Evolutionary conservation across 129 eudicot species (phyloP).

Genomic region (Flaveria ramosissima): DNA sequence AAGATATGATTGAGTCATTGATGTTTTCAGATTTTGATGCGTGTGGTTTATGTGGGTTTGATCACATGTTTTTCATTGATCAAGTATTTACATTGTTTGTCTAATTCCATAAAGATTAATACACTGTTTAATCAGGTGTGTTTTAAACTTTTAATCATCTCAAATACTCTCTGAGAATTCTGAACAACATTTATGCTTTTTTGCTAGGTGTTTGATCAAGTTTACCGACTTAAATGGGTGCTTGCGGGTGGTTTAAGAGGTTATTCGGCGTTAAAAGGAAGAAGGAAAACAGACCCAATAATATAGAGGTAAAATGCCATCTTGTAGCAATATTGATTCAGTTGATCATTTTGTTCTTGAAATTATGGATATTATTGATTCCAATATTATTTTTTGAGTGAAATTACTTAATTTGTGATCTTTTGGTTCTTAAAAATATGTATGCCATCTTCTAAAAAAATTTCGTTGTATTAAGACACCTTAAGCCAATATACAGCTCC

Average conservation of each 20-base stretch:
- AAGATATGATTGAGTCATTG: neutral
- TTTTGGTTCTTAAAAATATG: no score
- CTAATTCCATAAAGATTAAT: neutral
- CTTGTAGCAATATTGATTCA: neutral
- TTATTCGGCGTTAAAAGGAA: slow-evolving; percentile 35
- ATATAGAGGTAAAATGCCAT: slow-evolving; percentile 36
- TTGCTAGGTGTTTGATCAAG: slow-evolving; percentile 30
- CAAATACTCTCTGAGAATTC: neutral
- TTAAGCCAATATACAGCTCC: neutral
- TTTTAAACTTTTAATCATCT: neutral
- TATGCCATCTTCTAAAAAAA: no score
- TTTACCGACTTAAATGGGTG: slow-evolving; percentile 35
- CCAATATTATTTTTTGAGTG: neutral
- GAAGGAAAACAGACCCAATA: slow-evolving; percentile 35
- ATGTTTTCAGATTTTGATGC: neutral
- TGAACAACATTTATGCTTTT: slow-evolving; percentile 1
- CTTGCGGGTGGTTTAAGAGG: slow-evolving; percentile 50
- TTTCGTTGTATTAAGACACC: neutral
- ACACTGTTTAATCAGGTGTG: neutral
- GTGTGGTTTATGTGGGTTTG: no score
- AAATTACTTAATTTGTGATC: neutral
- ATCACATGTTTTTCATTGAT: neutral
- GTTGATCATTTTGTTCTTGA: neutral
- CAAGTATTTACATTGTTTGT: slow-evolving; percentile 3
- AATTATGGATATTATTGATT: neutral